Conservation (phyloP, 2,329 filamentous ascomycete genomes). For the Rachicladosporium sp. region DNA sequence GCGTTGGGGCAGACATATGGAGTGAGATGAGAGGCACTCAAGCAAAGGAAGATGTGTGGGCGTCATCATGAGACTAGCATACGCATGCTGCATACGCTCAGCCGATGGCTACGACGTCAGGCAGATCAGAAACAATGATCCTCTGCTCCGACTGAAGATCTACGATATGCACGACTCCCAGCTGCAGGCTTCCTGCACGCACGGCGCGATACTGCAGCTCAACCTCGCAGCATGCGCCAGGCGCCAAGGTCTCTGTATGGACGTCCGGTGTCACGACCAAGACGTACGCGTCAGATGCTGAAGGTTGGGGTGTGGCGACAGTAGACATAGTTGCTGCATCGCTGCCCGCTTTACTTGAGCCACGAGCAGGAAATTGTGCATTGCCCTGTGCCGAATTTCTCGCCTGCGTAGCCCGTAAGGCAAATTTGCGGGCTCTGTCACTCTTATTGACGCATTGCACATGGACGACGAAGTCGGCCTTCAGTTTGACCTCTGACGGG, state of each 20-base stretch:
- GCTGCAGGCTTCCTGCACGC: conserved; percentile 50
- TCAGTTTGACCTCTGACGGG: conserved; percentile 47
- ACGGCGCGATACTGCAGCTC: conserved; percentile 62
- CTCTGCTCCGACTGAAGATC: conserved; percentile 65
- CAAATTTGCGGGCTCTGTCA: conserved; percentile 51
- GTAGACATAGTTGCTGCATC: not conserved
- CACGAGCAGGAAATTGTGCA: not conserved
- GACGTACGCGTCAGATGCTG: conserved; percentile 22
- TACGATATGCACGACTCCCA: conserved; percentile 61
- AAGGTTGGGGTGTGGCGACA: not conserved
- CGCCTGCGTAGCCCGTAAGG: conserved; percentile 43
- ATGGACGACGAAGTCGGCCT: conserved; percentile 58
- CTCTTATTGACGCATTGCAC: conserved; percentile 67
- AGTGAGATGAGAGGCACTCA: no score
- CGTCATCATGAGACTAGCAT: no score
- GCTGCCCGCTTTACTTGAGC: not conserved
- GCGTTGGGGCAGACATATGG: no score
- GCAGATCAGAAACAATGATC: conserved; percentile 63
- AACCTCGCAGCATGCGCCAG: conserved; percentile 60
- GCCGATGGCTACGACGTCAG: conserved; percentile 45
- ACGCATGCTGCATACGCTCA: not conserved
- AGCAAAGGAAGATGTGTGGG: no score
- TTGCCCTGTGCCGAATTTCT: conserved; percentile 6
- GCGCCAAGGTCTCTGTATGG: conserved; percentile 58
- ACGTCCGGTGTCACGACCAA: conserved; percentile 64